Conservation (phyloP, 2,329 filamentous ascomycete genomes). For the Boeremia exigua region DNA sequence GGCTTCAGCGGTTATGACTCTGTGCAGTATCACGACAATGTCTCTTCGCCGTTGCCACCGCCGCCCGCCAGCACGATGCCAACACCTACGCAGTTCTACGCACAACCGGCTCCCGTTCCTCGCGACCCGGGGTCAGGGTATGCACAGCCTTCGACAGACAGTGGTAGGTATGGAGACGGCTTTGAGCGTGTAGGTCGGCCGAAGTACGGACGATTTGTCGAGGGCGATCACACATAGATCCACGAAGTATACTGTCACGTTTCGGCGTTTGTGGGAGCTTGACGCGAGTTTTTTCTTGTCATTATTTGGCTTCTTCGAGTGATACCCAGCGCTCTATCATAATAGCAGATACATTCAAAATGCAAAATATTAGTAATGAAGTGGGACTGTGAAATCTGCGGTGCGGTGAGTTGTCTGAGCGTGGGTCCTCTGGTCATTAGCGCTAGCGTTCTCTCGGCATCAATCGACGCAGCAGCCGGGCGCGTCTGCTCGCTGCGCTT, state of each 20-base stretch:
- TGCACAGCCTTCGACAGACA: not conserved
- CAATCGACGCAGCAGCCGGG: conserved; percentile 8
- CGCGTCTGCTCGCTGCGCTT: conserved; percentile 29
- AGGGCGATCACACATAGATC: conserved; percentile 13
- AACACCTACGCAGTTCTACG: conserved; percentile 47
- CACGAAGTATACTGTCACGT: conserved; percentile 1
- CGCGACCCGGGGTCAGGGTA: not conserved
- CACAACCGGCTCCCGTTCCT: conserved; percentile 27
- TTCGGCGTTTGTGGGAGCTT: not conserved
- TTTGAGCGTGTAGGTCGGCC: conserved; percentile 6
- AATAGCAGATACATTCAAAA: not conserved
- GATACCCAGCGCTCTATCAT: conserved; percentile 12
- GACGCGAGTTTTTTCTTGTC: not conserved
- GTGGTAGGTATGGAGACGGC: not conserved
- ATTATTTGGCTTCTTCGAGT: not conserved
- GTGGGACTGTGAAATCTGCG: conserved; percentile 19
- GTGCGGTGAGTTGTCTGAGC: conserved; percentile 17
- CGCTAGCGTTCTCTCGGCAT: conserved; percentile 25
- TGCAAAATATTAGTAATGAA: conserved; percentile 15
- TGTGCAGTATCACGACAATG: conserved; percentile 27
- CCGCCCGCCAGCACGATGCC: conserved; percentile 15
- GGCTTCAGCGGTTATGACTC: conserved; percentile 24
- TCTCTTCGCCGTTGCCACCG: conserved; percentile 6
- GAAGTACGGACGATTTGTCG: conserved; percentile 13
- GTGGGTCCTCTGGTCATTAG: conserved; percentile 13